phyloP scores from a whole-genome alignment of 352 stramenopile species.

The Thalassiosira hispida region DNA sequence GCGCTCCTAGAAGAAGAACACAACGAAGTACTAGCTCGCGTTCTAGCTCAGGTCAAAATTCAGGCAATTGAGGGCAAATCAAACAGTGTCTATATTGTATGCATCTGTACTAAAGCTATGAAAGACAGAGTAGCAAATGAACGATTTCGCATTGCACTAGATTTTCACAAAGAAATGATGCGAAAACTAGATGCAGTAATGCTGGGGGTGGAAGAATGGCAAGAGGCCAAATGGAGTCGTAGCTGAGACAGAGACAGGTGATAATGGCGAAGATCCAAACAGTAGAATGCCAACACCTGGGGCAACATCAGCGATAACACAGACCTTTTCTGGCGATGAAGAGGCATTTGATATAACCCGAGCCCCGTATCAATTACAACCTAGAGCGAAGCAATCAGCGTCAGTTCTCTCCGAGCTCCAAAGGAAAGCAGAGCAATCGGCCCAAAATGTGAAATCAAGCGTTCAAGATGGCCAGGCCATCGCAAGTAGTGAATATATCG shows the following conservation, averaged over 20 bases:
- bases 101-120: too few relatives aligned
- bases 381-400: background rate
- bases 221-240: too few relatives aligned
- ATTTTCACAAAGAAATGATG: too few relatives aligned
- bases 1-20: too few relatives aligned
- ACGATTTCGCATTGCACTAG: too few relatives aligned
- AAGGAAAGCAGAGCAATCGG: conserved; percentile 4
- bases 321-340: background rate
- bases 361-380: conserved; percentile 14
- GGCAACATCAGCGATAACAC: background rate
- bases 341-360: conserved; percentile 30
- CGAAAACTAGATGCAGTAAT: too few relatives aligned
- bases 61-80: too few relatives aligned
- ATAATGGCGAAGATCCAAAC: background rate
- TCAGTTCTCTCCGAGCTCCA: conserved; percentile 22
- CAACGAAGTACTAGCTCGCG: background rate
- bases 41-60: too few relatives aligned
- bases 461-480: background rate
- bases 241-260: too few relatives aligned
- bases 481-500: conserved; percentile 15
- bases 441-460: background rate
- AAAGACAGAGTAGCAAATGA: too few relatives aligned
- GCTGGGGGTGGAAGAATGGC: too few relatives aligned
- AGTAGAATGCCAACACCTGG: background rate
- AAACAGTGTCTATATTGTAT: too few relatives aligned